Evolutionary conservation across 2,329 filamentous ascomycete genomes (phyloP).

Genomic region (Hirsutella rhossiliensis): DNA sequence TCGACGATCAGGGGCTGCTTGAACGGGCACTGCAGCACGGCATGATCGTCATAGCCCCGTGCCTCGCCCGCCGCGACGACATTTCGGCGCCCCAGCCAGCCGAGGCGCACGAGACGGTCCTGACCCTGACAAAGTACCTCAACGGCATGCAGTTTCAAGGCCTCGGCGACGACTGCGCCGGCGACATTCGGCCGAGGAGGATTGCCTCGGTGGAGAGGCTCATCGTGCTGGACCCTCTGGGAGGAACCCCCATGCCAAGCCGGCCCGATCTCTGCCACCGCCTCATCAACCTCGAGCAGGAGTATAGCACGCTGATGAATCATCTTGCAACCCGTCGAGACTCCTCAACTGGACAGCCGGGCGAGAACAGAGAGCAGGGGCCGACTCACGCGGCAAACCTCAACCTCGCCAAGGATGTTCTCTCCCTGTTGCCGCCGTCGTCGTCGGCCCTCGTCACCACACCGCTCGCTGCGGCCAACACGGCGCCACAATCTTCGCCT

Average conservation of each 20-base stretch:
- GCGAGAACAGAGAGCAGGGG: slow-evolving; percentile 11
- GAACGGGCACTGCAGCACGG: slow-evolving; percentile 18
- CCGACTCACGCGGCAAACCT: slow-evolving; percentile 57
- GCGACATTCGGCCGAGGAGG: slow-evolving; percentile 27
- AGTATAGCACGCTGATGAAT: slow-evolving; percentile 57
- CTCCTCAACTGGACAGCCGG: slow-evolving; percentile 16
- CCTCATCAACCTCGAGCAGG: slow-evolving; percentile 89
- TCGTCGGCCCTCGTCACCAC: slow-evolving; percentile 86
- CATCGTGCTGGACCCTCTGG: slow-evolving; percentile 77
- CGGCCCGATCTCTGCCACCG: slow-evolving; percentile 23
- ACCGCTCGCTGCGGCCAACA: slow-evolving; percentile 62
- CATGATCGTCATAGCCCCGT: slow-evolving; percentile 26
- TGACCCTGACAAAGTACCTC: slow-evolving; percentile 68
- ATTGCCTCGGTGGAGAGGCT: slow-evolving; percentile 65
- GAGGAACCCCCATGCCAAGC: slow-evolving; percentile 62
- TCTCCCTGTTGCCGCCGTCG: slow-evolving; percentile 67
- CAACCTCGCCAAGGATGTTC: slow-evolving; percentile 53
- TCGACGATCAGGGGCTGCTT: slow-evolving; percentile 20
- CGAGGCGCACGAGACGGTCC: slow-evolving; percentile 49
- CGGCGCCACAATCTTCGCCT: slow-evolving; percentile 21
- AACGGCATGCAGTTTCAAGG: slow-evolving; percentile 46
- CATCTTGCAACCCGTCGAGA: slow-evolving; percentile 36
- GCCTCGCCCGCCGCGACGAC: slow-evolving; percentile 29
- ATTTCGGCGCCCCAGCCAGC: slow-evolving; percentile 25
- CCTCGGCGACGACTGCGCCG: slow-evolving; percentile 9